phyloP scores from a whole-genome alignment of 129 eudicot species.

The Flaveria sonorensis region DNA sequence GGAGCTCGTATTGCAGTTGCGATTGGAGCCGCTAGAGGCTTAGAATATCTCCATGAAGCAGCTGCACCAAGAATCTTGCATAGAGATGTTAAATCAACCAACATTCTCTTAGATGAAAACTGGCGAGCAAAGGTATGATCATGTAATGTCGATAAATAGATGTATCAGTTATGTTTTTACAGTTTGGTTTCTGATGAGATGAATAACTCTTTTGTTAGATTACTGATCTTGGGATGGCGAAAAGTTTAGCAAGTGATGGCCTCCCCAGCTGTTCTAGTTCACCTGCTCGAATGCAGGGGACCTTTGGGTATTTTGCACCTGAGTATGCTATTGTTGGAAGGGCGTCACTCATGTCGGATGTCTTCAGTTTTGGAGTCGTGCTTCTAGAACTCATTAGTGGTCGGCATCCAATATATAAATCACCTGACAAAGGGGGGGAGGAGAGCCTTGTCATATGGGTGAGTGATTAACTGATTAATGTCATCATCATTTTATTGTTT shows the following conservation, averaged over 20 bases:
- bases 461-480: neutral
- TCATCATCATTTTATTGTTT: neutral
- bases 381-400: conserved; percentile 89
- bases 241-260: conserved; percentile 76
- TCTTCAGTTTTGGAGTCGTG: conserved; percentile 96
- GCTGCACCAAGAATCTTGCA: conserved; percentile 95
- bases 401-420: conserved; percentile 64
- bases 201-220: conserved; percentile 45
- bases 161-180: neutral
- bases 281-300: conserved; percentile 95
- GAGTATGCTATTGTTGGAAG: conserved; percentile 86
- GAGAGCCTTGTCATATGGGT: conserved; percentile 98
- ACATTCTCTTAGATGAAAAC: conserved; percentile 82
- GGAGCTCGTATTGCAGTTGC: conserved; percentile 75
- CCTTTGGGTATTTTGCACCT: conserved; percentile 97
- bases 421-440: conserved; percentile 58
- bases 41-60: conserved; percentile 97
- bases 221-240: conserved; percentile 97
- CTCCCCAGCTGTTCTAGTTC: conserved; percentile 75
- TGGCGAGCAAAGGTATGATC: conserved; percentile 84
- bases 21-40: conserved; percentile 96
- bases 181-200: conserved; percentile 7
- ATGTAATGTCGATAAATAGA: neutral
- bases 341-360: conserved; percentile 88
- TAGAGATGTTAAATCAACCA: conserved; percentile 93